A percentile compares a stretch with the other conserved stretches of the same genome.
Evolutionary conservation across 768 basidiomycete species (phyloP).

Genomic region (Tylopilus cervinicoccineus): DNA sequence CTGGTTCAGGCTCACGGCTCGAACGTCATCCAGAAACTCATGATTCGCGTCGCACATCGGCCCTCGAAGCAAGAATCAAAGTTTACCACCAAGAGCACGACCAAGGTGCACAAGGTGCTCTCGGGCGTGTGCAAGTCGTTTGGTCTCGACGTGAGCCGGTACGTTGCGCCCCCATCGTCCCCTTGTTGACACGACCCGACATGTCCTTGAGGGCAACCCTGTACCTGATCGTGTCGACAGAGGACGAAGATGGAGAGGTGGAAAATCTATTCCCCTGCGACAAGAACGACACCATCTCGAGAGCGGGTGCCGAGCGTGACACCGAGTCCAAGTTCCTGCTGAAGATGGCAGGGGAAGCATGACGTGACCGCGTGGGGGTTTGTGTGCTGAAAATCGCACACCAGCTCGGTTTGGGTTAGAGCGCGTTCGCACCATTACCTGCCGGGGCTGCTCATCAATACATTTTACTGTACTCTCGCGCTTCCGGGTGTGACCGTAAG

Average conservation of each 20-base stretch:
- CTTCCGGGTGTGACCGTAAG: no score
- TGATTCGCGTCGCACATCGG: conserved; percentile 31
- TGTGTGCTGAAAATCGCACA: neutral
- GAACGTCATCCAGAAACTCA: conserved; percentile 12
- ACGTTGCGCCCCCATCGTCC: neutral
- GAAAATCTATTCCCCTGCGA: conserved; percentile 31
- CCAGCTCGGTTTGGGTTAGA: neutral
- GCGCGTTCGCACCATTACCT: no score
- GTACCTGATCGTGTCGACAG: conserved; percentile 22
- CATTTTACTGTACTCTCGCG: no score
- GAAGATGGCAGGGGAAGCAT: conserved; percentile 20
- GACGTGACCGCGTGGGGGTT: conserved; percentile 1
- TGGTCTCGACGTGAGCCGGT: conserved; percentile 20
- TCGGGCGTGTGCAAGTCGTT: conserved; percentile 29
- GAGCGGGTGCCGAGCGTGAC: conserved; percentile 25
- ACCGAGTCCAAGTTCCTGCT: conserved; percentile 23
- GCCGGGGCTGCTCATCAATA: no score
- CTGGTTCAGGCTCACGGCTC: conserved; percentile 4
- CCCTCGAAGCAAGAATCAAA: conserved; percentile 29
- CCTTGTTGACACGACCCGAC: neutral
- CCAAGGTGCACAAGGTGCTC: conserved; percentile 29
- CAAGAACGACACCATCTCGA: conserved; percentile 21
- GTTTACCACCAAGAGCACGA: conserved; percentile 28
- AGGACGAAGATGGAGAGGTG: conserved; percentile 22
- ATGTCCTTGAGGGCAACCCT: conserved; percentile 17